Conservation (phyloP, 2,329 filamentous ascomycete species). For the Talaromyces sp. region DNA sequence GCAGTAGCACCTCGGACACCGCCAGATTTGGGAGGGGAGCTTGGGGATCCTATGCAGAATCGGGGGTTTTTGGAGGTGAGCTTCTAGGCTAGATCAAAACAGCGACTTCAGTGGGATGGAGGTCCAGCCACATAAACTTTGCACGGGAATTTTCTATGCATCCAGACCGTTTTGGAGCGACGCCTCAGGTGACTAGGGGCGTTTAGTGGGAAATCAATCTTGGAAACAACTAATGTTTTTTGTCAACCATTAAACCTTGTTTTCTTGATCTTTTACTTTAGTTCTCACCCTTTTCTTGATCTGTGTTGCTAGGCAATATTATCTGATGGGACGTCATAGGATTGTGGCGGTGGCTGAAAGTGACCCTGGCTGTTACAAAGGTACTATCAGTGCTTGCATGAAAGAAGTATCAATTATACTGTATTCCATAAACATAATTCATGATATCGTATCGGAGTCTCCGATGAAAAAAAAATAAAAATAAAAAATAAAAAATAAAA, state of each 20-base stretch:
- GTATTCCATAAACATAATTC: neutral
- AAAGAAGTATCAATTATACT: no score
- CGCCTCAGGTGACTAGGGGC: constrained; percentile 19
- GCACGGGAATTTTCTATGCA: constrained; percentile 13
- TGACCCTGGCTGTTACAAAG: neutral
- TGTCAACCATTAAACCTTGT: neutral
- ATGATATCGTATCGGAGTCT: neutral
- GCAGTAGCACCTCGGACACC: neutral
- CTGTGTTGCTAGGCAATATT: neutral
- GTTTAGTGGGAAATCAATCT: neutral
- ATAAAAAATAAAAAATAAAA: no score
- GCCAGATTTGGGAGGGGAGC: neutral
- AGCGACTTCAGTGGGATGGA: constrained; percentile 15
- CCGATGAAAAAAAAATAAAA: no score
- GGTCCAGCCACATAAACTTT: constrained; percentile 1
- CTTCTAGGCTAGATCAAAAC: neutral
- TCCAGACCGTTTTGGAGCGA: constrained; percentile 18
- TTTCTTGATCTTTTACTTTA: neutral
- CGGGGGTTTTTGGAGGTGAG: neutral
- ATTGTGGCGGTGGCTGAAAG: constrained; percentile 8
- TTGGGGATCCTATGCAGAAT: neutral
- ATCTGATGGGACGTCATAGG: neutral
- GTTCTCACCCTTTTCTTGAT: neutral
- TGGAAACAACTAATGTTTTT: no score
- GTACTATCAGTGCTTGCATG: no score